Percentiles rank a stretch among this genome's conserved stretches.
phyloP scores from a whole-genome alignment of 2,329 filamentous ascomycete species.

The Neofusicoccum laricinum region DNA sequence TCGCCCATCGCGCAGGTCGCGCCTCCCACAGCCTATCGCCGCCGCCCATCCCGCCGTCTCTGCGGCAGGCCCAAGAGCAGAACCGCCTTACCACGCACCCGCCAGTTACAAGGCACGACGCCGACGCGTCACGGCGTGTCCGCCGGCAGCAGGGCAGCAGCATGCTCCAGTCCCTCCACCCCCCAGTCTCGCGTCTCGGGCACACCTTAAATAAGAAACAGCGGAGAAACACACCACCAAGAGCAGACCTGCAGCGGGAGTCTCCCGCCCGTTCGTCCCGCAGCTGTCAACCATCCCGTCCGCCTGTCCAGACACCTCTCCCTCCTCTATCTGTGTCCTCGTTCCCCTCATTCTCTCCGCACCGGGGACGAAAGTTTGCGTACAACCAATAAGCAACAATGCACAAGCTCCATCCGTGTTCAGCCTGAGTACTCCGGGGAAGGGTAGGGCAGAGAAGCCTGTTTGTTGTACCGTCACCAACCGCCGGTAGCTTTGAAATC shows the following conservation, averaged over 20 bases:
- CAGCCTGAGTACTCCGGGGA: not conserved
- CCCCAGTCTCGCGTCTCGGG: no score
- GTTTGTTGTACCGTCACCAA: not conserved
- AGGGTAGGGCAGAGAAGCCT: not conserved
- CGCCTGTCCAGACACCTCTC: not conserved
- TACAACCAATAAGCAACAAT: not conserved
- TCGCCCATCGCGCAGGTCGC: not conserved
- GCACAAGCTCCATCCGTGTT: not conserved
- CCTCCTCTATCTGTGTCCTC: not conserved
- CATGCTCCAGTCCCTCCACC: no score
- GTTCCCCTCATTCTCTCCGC: not conserved
- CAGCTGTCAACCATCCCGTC: not conserved
- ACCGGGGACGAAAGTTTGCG: not conserved
- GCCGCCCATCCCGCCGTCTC: not conserved
- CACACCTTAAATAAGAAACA: not conserved
- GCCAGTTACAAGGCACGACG: not conserved
- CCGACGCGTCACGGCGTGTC: not conserved
- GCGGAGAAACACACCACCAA: not conserved
- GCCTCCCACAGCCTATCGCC: conserved; percentile 3
- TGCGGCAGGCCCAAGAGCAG: not conserved
- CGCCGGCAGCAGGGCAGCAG: no score
- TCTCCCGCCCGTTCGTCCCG: not conserved
- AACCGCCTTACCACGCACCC: not conserved
- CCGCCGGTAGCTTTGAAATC: conserved; percentile 2
- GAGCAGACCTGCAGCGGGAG: not conserved